A percentile compares a stretch with the other conserved stretches of the same genome.
Conservation (phyloP, 1,284 basidiomycete genomes). For the Retiboletus flavoniger region DNA sequence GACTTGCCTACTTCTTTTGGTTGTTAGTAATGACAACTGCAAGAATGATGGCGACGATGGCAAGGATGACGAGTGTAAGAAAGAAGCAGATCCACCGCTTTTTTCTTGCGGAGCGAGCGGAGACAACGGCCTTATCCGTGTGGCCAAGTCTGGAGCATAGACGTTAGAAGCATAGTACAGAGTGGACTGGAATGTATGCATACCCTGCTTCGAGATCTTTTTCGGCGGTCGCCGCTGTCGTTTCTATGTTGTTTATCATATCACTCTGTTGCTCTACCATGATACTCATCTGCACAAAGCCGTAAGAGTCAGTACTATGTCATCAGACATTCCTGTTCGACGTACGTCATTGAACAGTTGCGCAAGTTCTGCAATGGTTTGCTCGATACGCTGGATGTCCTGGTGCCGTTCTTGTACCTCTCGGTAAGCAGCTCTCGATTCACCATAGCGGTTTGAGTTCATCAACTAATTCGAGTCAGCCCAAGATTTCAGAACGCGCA, state of each 20-base stretch:
- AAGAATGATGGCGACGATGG: conserved; percentile 62
- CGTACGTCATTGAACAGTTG: conserved; percentile 92
- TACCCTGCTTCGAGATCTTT: conserved; percentile 83
- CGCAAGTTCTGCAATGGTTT: conserved; percentile 88
- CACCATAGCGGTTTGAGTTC: conserved; percentile 88
- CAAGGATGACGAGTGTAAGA: conserved; percentile 62
- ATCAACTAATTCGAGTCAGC: conserved; percentile 57
- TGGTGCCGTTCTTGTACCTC: conserved; percentile 97
- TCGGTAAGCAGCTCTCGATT: conserved; percentile 87
- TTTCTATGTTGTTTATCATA: conserved; percentile 76
- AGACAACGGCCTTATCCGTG: conserved; percentile 82
- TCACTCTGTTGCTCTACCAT: conserved; percentile 94
- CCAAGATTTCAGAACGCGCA: not conserved
- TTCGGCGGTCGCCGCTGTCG: conserved; percentile 69
- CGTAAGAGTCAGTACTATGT: conserved; percentile 3
- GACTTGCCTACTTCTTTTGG: conserved; percentile 22
- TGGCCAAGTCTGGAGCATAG: conserved; percentile 59
- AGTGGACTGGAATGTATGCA: not conserved
- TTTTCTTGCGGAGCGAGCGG: conserved; percentile 86
- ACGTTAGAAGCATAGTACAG: conserved; percentile 10
- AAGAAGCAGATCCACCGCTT: conserved; percentile 94
- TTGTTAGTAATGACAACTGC: conserved; percentile 49
- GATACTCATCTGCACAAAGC: conserved; percentile 70
- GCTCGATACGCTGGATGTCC: conserved; percentile 94
- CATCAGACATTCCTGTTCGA: conserved; percentile 9